These are phyloP conservation scores for Hyaloscypha variabilis DNA, from an alignment of 495 filamentous ascomycete genomes.

Conservation along the genomic window DNA sequence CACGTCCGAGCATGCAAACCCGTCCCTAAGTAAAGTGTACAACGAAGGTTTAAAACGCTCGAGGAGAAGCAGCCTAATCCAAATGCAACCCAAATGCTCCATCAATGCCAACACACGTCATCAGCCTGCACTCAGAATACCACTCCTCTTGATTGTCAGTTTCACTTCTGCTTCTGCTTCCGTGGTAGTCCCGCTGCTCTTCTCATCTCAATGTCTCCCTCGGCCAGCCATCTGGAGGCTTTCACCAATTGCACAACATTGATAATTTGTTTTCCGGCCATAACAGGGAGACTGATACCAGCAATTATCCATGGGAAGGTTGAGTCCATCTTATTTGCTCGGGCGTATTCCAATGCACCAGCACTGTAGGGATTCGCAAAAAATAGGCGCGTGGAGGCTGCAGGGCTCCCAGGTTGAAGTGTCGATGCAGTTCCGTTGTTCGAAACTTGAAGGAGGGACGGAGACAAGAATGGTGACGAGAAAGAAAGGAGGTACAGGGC, in stretches of 20 bases:
- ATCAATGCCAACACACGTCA: neutral
- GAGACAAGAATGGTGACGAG: constrained; percentile 82
- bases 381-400: constrained; percentile 64
- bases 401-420: constrained; percentile 66
- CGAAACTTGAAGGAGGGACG: constrained; percentile 66
- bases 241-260: constrained; percentile 95
- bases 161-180: constrained; percentile 38
- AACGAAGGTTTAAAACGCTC: neutral
- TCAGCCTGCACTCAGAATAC: neutral
- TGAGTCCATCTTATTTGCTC: constrained; percentile 89
- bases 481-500: constrained; percentile 97
- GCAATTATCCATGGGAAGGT: constrained; percentile 86
- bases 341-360: constrained; percentile 85
- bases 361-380: constrained; percentile 87
- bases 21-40: constrained; percentile 16
- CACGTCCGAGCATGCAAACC: constrained; percentile 1
- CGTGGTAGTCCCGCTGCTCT: constrained; percentile 51
- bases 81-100: constrained; percentile 2
- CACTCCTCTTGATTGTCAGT: neutral
- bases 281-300: constrained; percentile 78
- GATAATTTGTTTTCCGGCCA: constrained; percentile 89
- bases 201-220: constrained; percentile 72
- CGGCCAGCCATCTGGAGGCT: constrained; percentile 88
- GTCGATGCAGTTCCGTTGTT: constrained; percentile 50
- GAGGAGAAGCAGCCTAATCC: neutral